These are phyloP conservation scores for Amyloporia xantha DNA, from an alignment of 768 basidiomycete species.

Conservation along the genomic window DNA sequence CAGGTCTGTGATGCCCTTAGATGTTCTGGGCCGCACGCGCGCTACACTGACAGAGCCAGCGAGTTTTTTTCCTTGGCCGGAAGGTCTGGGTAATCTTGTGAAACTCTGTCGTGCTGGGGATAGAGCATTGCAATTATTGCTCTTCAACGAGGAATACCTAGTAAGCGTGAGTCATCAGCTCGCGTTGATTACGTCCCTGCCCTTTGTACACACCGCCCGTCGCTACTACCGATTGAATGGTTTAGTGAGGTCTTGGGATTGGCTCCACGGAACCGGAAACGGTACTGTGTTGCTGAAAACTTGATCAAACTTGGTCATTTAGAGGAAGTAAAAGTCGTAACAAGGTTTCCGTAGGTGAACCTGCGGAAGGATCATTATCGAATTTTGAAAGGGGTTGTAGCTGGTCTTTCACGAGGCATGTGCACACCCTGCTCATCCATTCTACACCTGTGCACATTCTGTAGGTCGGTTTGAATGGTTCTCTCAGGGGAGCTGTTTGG, in stretches of 20 bases:
- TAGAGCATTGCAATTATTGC: constrained; percentile 90
- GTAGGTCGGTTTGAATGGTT: constrained; percentile 13
- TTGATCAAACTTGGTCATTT: constrained; percentile 76
- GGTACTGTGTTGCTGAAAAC: constrained; percentile 46
- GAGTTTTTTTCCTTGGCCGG: too few species aligned
- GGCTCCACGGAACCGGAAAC: constrained; percentile 55
- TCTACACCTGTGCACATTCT: constrained; percentile 42
- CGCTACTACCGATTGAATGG: constrained; percentile 89
- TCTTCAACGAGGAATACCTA: constrained; percentile 90
- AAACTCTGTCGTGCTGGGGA: constrained; percentile 79
- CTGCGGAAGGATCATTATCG: constrained; percentile 72
- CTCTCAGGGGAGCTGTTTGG: too few species aligned
- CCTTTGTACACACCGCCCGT: constrained; percentile 88
- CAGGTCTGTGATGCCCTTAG: constrained; percentile 90
- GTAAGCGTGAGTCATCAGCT: constrained; percentile 86
- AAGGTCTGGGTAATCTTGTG: too few species aligned
- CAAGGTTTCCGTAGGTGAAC: constrained; percentile 80
- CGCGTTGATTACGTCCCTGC: constrained; percentile 87
- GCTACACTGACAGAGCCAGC: constrained; percentile 88
- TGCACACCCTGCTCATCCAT: constrained; percentile 31
- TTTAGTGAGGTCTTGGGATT: constrained; percentile 84
- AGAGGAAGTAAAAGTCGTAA: constrained; percentile 83
- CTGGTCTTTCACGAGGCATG: constrained; percentile 14
- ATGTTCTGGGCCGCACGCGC: constrained; percentile 85
- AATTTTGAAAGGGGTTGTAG: constrained; percentile 24